Evolutionary conservation across 805 yeast genomes (phyloP).

Genomic region (Candida caryicola): DNA sequence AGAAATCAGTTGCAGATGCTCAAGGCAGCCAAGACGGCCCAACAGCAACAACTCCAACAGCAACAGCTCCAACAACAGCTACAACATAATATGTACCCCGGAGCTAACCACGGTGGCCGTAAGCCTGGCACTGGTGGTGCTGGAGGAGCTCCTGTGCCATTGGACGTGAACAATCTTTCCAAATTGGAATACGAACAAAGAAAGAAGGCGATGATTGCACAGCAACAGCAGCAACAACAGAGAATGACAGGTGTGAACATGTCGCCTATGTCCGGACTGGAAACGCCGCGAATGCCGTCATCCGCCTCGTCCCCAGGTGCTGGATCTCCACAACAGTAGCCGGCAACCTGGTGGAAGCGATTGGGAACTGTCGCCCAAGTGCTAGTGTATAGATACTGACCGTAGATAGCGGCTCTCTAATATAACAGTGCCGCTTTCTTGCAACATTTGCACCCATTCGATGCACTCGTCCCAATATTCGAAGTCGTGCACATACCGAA

Average conservation of each 20-base stretch:
- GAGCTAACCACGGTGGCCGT: background rate
- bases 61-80: slow-evolving; percentile 17
- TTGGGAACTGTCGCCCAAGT: no score
- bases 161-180: slow-evolving; percentile 24
- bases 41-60: slow-evolving; percentile 23
- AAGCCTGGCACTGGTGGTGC: background rate
- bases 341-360: no score
- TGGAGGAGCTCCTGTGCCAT: slow-evolving; percentile 9
- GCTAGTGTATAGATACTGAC: no score
- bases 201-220: slow-evolving; percentile 33
- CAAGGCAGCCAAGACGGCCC: slow-evolving; percentile 34
- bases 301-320: slow-evolving; percentile 3
- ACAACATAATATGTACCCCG: slow-evolving; percentile 15
- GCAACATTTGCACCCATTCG: no score
- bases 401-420: no score
- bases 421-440: no score
- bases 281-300: slow-evolving; percentile 3
- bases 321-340: background rate
- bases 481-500: background rate
- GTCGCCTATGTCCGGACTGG: slow-evolving; percentile 4
- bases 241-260: slow-evolving; percentile 3
- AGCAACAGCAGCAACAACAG: slow-evolving; percentile 27
- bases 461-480: no score
- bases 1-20: slow-evolving; percentile 40
- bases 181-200: slow-evolving; percentile 37